These are phyloP conservation scores for Candida rishiriensis DNA, from an alignment of 805 yeast species.

Conservation along the genomic window DNA sequence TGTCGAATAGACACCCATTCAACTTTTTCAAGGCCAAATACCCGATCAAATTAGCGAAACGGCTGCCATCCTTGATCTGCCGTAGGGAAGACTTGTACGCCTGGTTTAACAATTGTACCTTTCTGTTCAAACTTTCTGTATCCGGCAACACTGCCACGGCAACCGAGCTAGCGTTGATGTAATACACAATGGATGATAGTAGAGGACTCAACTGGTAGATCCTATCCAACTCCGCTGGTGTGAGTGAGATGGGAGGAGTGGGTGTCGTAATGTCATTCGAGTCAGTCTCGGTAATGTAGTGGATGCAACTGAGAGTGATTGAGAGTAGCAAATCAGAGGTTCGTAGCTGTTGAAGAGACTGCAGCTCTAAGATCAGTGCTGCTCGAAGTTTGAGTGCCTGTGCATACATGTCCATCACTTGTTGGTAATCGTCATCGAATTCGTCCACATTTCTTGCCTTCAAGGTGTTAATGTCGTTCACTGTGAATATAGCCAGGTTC, in stretches of 20 bases:
- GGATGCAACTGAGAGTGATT: constrained; percentile 6
- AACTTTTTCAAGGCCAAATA: constrained; percentile 8
- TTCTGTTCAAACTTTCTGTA: constrained; percentile 14
- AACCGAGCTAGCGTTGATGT: constrained; percentile 13
- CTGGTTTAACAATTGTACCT: constrained; percentile 15
- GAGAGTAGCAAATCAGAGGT: constrained; percentile 4
- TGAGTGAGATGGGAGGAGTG: not conserved
- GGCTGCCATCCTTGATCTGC: not conserved
- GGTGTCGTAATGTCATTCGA: not conserved
- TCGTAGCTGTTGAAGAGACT: constrained; percentile 4
- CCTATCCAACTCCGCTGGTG: constrained; percentile 4
- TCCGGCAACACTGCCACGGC: constrained; percentile 9
- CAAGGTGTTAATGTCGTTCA: constrained; percentile 14
- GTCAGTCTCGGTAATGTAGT: not conserved
- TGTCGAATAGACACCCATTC: constrained; percentile 3
- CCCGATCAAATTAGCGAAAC: constrained; percentile 2
- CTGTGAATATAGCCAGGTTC: constrained; percentile 19
- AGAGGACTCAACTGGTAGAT: constrained; percentile 20
- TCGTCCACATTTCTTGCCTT: constrained; percentile 16
- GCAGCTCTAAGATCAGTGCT: constrained; percentile 11
- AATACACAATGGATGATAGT: constrained; percentile 22
- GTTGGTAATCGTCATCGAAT: constrained; percentile 17
- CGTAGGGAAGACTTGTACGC: constrained; percentile 14
- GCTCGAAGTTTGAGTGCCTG: constrained; percentile 17
- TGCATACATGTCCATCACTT: constrained; percentile 17